A percentile compares a stretch with the other conserved stretches of the same genome.
Evolutionary conservation across 331 rosid species (phyloP).

Genomic region (Cydonia oblonga): DNA sequence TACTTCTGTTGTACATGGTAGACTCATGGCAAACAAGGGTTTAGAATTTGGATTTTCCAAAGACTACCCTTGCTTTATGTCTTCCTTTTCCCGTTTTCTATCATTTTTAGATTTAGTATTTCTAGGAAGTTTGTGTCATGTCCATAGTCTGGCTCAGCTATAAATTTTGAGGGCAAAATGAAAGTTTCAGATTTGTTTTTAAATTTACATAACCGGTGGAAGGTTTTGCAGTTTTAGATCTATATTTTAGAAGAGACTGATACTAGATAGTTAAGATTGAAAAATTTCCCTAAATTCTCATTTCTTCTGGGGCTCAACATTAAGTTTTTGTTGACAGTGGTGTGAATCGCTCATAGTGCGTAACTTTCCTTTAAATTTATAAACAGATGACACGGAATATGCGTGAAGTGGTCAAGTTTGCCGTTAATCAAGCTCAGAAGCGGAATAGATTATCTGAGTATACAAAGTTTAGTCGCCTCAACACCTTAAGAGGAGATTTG

Average conservation of each 20-base stretch:
- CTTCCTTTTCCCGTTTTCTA: not conserved
- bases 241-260: not conserved
- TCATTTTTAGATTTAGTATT: not conserved
- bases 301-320: not conserved
- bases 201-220: not conserved
- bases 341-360: not conserved
- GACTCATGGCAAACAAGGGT: not conserved
- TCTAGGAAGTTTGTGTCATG: not conserved
- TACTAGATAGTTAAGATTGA: not conserved
- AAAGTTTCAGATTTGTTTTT: not conserved
- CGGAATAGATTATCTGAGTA: conserved; percentile 54
- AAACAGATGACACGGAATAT: conserved; percentile 60
- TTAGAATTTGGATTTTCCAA: not conserved
- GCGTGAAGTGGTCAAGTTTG: conserved; percentile 85
- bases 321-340: conserved; percentile 6
- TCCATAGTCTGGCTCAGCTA: not conserved
- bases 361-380: not conserved
- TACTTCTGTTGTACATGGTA: not conserved
- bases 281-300: not conserved
- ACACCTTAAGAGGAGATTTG: conserved; percentile 47
- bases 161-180: not conserved
- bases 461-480: conserved; percentile 69
- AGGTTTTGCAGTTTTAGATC: not conserved
- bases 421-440: conserved; percentile 78
- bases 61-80: not conserved